Percentiles rank a stretch among this genome's conserved stretches.
phyloP scores from a whole-genome alignment of 2,329 filamentous ascomycete genomes.

The Remersonia thermophila region DNA sequence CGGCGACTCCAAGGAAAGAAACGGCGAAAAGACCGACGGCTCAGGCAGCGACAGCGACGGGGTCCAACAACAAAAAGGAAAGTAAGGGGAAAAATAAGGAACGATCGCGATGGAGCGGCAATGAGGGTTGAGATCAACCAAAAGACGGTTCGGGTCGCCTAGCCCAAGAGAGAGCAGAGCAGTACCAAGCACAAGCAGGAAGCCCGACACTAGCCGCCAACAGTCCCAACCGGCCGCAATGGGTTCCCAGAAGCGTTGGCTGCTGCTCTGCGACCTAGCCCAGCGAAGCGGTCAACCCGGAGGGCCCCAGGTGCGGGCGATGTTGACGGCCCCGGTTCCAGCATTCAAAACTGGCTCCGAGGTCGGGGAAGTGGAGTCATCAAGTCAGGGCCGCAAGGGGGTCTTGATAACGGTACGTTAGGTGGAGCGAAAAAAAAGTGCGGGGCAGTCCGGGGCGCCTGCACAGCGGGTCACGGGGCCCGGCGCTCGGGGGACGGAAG shows the following conservation, averaged over 20 bases:
- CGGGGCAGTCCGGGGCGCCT: constrained; percentile 5
- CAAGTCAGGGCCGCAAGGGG: not conserved
- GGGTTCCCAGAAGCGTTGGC: no score
- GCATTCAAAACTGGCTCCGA: constrained; percentile 10
- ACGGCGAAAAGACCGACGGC: not conserved
- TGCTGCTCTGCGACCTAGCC: constrained; percentile 2
- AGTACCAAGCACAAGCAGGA: no score
- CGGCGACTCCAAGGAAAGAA: constrained; percentile 4
- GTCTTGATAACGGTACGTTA: constrained; percentile 6
- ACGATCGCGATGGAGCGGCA: not conserved
- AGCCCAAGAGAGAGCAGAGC: not conserved
- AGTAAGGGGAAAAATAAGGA: no score
- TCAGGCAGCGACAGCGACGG: not conserved
- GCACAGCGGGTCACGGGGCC: no score
- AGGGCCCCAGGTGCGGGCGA: no score
- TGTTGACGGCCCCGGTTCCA: not conserved
- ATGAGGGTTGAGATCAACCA: not conserved
- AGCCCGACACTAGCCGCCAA: constrained; percentile 1
- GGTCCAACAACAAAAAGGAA: not conserved
- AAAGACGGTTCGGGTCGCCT: not conserved
- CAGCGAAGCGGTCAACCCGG: constrained; percentile 8
- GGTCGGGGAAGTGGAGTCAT: constrained; percentile 8
- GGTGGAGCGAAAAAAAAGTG: no score
- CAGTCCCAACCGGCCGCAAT: not conserved
- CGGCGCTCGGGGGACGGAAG: no score